Base-by-base conservation (phyloP, 352 stramenopile species). In the Globisporangium middletonii region DNA sequence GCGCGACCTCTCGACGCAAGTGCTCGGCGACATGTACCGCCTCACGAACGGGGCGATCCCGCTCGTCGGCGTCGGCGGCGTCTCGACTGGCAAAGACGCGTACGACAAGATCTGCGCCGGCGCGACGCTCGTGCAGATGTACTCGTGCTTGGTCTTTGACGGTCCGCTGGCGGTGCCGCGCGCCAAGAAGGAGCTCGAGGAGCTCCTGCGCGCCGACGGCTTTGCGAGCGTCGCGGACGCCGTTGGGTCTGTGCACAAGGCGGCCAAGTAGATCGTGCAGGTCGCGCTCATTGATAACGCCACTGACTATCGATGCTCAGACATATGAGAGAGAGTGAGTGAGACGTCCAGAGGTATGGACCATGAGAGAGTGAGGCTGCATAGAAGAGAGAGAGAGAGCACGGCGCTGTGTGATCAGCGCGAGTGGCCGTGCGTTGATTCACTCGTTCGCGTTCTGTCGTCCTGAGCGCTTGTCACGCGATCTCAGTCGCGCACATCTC, bases 101-200 rank as follows among this genome's bases (percentile, higher is more conserved):
- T 99, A 98, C 66, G 97, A 99, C 43, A 99, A 99, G 79, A 96
- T 99, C 51, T 86, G 85, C 33, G 97, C 97, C 7, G 97, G 97
- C 33, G 97, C 97, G 8, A 97, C 81, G 43, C 78, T 97, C 13
- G 93, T 98, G 55, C 89, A 98, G 62, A 85, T 98, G 66, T 98
- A 98, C 74, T 97, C 88, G 57, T 92, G 88, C 33, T 60, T 98
- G 9, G 91, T 96, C 33, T 98, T 96, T 63, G 75, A 95, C 30
- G 94, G 95, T 4, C 90, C 92, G 15, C 65, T 92, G 27, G 77
- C 93, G 9, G 83, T 98, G 12, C 75, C 77, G 1, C 76, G 82
- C 27, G 86, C 96, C 46, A 98, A 97, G 69, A 75, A 89, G 41
- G 89, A 98, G 59, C 65, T 98, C 41, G 74, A 72, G 15, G 82